phyloP scores from a whole-genome alignment of 208 protist species.

The Blechomonas ayalai region DNA sequence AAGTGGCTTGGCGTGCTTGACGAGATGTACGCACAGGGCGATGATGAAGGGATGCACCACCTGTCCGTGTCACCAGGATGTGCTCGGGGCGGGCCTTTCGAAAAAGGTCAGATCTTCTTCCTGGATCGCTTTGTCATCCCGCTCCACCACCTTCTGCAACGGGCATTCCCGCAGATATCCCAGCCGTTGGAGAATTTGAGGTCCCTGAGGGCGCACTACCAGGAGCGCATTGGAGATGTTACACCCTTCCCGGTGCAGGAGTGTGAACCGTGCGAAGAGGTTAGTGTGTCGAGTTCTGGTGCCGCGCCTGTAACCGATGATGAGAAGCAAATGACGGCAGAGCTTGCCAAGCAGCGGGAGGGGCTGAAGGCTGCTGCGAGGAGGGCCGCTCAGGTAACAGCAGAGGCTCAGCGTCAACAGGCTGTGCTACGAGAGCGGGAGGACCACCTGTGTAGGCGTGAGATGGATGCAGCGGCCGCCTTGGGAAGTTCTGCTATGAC shows the following conservation, averaged over 20 bases:
- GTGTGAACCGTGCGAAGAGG: not conserved
- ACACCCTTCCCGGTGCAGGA: constrained; percentile 18
- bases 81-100: constrained; percentile 16
- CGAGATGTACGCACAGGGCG: constrained; percentile 71
- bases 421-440: not conserved
- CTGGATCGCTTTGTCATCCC: constrained; percentile 69
- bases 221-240: constrained; percentile 4
- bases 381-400: no score
- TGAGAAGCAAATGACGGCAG: not conserved
- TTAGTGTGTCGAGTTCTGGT: not conserved
- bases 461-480: not conserved
- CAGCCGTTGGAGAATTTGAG: constrained; percentile 45
- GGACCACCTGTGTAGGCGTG: no score
- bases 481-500: not conserved
- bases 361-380: not conserved
- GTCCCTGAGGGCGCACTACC: constrained; percentile 38
- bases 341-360: constrained; percentile 4
- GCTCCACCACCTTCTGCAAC: constrained; percentile 52
- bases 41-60: constrained; percentile 39
- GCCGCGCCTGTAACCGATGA: not conserved
- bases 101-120: constrained; percentile 55
- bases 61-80: constrained; percentile 44
- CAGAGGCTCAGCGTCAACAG: not conserved
- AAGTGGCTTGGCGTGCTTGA: constrained; percentile 74
- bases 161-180: constrained; percentile 41